Evolutionary conservation across 2,329 filamentous ascomycete species (phyloP).

Genomic region (Calonectria pauciramosa): DNA sequence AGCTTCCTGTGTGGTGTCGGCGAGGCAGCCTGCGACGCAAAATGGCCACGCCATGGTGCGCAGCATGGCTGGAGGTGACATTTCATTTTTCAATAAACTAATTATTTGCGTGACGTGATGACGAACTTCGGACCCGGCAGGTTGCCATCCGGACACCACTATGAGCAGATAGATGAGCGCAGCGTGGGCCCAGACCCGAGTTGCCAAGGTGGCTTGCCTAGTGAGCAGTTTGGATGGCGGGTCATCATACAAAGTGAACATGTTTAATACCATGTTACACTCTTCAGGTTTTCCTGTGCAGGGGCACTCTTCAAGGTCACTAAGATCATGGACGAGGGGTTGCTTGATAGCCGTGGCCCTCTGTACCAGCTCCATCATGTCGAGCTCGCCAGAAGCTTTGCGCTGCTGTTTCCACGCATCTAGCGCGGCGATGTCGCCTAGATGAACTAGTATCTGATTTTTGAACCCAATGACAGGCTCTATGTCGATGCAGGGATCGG

Average conservation of each 20-base stretch:
- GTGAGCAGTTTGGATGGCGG: not conserved
- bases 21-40: slow-evolving; percentile 23
- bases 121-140: not conserved
- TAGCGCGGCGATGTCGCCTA: not conserved
- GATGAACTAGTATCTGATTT: slow-evolving; percentile 13
- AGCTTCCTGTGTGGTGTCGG: not conserved
- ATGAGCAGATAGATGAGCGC: not conserved
- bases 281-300: not conserved
- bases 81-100: not conserved
- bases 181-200: slow-evolving; percentile 19
- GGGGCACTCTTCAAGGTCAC: not conserved
- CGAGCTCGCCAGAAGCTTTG: not conserved
- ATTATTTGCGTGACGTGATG: not conserved
- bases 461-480: slow-evolving; percentile 19
- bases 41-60: slow-evolving; percentile 24
- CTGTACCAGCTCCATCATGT: not conserved
- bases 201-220: not conserved
- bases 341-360: not conserved
- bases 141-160: slow-evolving; percentile 22
- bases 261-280: not conserved
- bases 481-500: not conserved
- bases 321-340: not conserved
- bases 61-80: not conserved
- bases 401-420: slow-evolving; percentile 1
- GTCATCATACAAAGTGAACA: not conserved